Evolutionary conservation across 2,329 filamentous ascomycete genomes (phyloP).

Genomic region (Beauveria medogensis): DNA sequence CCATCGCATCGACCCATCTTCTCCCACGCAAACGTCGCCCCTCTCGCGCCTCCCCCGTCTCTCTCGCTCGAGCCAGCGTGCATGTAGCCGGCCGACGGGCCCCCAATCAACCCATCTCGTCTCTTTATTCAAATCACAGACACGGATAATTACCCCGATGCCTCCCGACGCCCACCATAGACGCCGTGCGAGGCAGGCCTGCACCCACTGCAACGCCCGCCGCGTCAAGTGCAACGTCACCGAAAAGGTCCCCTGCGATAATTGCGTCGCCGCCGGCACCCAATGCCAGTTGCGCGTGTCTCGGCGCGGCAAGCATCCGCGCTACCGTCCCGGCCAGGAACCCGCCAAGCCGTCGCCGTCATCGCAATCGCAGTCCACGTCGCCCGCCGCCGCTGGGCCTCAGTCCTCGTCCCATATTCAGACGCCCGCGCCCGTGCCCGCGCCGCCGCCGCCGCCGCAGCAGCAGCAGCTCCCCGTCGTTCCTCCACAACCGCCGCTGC

Average conservation of each 20-base stretch:
- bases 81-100: background rate
- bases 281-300: slow-evolving; percentile 17
- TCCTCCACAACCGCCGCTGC: background rate
- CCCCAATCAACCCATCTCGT: too few species aligned
- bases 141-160: background rate
- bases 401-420: background rate
- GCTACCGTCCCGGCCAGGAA: slow-evolving; percentile 10
- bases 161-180: slow-evolving; percentile 10
- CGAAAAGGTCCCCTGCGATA: slow-evolving; percentile 16
- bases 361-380: background rate
- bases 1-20: background rate
- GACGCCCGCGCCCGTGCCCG: background rate
- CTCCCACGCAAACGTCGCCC: background rate
- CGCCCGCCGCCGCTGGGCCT: background rate
- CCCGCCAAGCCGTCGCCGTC: background rate
- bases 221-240: slow-evolving; percentile 19
- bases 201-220: slow-evolving; percentile 16
- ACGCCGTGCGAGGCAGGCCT: slow-evolving; percentile 16
- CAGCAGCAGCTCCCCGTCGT: background rate
- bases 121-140: background rate
- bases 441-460: background rate
- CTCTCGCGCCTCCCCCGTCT: background rate
- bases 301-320: slow-evolving; percentile 18
- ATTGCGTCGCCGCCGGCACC: slow-evolving; percentile 14
- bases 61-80: background rate